These are phyloP conservation scores for Bryoglossum gracile DNA, from an alignment of 495 filamentous ascomycete genomes.

Conservation along the genomic window DNA sequence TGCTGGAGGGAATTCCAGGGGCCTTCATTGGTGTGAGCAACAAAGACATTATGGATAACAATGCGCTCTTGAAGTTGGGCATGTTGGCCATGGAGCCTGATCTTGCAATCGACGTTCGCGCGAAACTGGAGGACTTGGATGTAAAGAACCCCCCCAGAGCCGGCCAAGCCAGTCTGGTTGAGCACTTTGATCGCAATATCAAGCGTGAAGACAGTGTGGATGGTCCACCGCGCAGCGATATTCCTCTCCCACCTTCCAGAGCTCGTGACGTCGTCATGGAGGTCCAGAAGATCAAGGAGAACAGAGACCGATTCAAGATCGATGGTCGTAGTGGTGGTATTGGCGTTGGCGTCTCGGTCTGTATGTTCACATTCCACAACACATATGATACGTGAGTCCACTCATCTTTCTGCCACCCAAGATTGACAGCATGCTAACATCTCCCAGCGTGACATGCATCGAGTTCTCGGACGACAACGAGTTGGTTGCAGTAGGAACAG, in stretches of 20 bases:
- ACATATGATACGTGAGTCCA: conserved; percentile 71
- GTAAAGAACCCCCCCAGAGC: conserved; percentile 52
- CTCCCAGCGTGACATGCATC: conserved; percentile 77
- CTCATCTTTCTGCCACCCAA: not conserved
- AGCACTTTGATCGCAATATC: conserved; percentile 74
- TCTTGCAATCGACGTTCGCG: conserved; percentile 70
- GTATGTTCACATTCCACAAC: conserved; percentile 98
- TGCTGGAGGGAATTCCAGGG: conserved; percentile 91
- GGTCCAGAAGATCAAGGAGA: conserved; percentile 89
- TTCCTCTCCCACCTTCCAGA: conserved; percentile 78
- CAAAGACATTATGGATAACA: conserved; percentile 51
- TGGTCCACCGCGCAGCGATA: conserved; percentile 62
- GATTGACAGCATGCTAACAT: no score
- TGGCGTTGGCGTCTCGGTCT: conserved; percentile 72
- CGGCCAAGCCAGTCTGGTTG: conserved; percentile 57
- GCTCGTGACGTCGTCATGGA: conserved; percentile 89
- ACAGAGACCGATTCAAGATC: conserved; percentile 81
- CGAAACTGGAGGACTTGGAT: conserved; percentile 77
- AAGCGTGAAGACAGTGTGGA: conserved; percentile 88
- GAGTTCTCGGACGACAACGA: conserved; percentile 87
- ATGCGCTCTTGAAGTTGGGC: conserved; percentile 63
- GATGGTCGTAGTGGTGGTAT: conserved; percentile 72
- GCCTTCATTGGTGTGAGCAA: conserved; percentile 81
- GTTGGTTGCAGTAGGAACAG: conserved; percentile 78
- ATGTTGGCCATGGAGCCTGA: conserved; percentile 72